phyloP scores from a whole-genome alignment of 1,284 basidiomycete genomes.

The Waitea zeae region DNA sequence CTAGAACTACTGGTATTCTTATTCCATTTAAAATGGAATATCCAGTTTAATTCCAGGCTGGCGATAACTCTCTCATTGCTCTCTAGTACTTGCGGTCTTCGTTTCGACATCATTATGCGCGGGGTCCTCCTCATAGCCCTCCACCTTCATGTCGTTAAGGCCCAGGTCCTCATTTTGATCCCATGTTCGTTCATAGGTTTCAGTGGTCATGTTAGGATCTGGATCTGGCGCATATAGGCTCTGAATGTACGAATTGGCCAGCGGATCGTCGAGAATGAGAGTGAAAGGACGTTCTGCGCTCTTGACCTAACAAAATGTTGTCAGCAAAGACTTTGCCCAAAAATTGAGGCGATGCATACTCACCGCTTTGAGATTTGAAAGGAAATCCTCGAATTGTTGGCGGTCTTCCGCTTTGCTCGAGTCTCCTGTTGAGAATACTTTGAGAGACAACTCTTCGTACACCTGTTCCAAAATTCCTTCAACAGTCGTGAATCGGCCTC shows the following conservation, averaged over 20 bases:
- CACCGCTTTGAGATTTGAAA: slow-evolving; percentile 66
- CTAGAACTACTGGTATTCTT: too few relatives aligned
- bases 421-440: slow-evolving; percentile 76
- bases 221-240: slow-evolving; percentile 88
- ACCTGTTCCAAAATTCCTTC: slow-evolving; percentile 93
- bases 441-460: slow-evolving; percentile 88
- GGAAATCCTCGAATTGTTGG: slow-evolving; percentile 56
- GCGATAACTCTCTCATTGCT: too few relatives aligned
- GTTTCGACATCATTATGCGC: too few relatives aligned
- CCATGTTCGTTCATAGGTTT: slow-evolving; percentile 70
- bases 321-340: slow-evolving; percentile 1
- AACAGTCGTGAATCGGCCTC: slow-evolving; percentile 95
- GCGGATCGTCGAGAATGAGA: slow-evolving; percentile 87
- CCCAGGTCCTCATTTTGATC: slow-evolving; percentile 95
- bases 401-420: slow-evolving; percentile 30
- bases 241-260: slow-evolving; percentile 93
- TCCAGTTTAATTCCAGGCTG: too few relatives aligned
- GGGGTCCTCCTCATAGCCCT: slow-evolving; percentile 56
- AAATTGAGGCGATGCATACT: slow-evolving; percentile 9
- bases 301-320: slow-evolving; percentile 37
- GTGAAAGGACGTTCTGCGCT: slow-evolving; percentile 69
- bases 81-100: too few relatives aligned
- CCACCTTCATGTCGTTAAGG: slow-evolving; percentile 91
- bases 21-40: too few relatives aligned
- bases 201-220: slow-evolving; percentile 81